These are phyloP conservation scores for Cutaneotrichosporon daszewskae DNA, from an alignment of 1,284 basidiomycete genomes.

Conservation along the genomic window DNA sequence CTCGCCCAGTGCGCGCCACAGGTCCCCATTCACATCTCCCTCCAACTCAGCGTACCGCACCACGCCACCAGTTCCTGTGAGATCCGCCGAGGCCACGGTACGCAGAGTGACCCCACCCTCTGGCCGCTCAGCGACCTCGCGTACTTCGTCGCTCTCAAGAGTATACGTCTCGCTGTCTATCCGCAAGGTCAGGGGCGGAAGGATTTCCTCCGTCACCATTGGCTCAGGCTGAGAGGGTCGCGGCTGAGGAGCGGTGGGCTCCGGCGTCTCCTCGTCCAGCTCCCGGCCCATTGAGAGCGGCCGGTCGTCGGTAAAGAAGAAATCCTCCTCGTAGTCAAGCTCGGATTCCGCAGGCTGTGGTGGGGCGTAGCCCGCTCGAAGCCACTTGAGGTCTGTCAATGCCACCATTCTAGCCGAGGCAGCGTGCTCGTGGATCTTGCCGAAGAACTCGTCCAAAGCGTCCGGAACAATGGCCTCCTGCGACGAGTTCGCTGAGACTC, in stretches of 20 bases:
- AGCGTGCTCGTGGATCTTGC: constrained; percentile 1
- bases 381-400: constrained; percentile 7
- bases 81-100: constrained; percentile 8
- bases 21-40: not conserved
- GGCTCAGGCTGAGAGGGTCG: not conserved
- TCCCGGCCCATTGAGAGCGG: no score
- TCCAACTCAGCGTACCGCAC: constrained; percentile 14
- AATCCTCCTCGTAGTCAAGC: not conserved
- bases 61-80: constrained; percentile 12
- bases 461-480: not conserved
- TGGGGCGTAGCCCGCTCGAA: constrained; percentile 6
- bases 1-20: constrained; percentile 14
- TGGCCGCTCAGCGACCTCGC: constrained; percentile 7
- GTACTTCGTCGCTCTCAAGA: constrained; percentile 13
- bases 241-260: no score
- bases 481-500: constrained; percentile 1
- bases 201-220: not conserved
- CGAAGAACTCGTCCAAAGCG: constrained; percentile 8
- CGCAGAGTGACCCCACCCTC: constrained; percentile 2
- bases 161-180: not conserved
- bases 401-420: not conserved
- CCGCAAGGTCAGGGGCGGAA: not conserved
- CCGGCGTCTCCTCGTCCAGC: not conserved
- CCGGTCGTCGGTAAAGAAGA: no score
- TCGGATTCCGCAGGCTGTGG: not conserved